Evolutionary conservation across 2,329 filamentous ascomycete species (phyloP).

Genomic region (Sordariomycetes sp.): DNA sequence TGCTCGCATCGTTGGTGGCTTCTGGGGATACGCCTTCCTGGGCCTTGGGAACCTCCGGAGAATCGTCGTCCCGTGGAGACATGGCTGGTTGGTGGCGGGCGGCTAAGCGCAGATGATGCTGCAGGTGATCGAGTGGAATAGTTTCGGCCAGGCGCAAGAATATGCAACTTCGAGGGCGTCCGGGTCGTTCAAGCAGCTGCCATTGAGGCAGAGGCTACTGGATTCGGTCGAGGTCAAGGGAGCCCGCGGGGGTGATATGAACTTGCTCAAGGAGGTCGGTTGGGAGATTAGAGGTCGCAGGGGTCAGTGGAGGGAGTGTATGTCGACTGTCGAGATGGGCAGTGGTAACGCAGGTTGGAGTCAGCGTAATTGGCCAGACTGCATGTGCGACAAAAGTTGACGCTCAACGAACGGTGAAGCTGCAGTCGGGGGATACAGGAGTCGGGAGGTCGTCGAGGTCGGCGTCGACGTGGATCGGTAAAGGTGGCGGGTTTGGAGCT

Average conservation of each 20-base stretch:
- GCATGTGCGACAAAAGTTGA: background rate
- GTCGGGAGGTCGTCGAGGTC: background rate
- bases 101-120: background rate
- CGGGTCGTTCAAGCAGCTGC: background rate
- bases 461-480: background rate
- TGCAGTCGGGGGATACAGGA: background rate
- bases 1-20: background rate
- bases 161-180: background rate
- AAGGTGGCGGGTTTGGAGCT: background rate
- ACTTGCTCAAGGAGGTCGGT: background rate
- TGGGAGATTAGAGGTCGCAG: background rate
- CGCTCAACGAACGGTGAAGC: too few relatives aligned
- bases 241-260: background rate
- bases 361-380: background rate
- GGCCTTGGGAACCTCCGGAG: background rate
- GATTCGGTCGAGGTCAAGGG: background rate
- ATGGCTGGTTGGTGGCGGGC: background rate
- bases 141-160: background rate
- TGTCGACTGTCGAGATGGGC: background rate
- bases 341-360: background rate
- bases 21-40: background rate
- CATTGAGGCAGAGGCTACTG: background rate
- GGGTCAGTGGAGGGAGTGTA: background rate
- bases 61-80: background rate
- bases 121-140: background rate